These are phyloP conservation scores for Claviceps pazoutovae DNA, from an alignment of 2,329 filamentous ascomycete genomes.

Conservation along the genomic window DNA sequence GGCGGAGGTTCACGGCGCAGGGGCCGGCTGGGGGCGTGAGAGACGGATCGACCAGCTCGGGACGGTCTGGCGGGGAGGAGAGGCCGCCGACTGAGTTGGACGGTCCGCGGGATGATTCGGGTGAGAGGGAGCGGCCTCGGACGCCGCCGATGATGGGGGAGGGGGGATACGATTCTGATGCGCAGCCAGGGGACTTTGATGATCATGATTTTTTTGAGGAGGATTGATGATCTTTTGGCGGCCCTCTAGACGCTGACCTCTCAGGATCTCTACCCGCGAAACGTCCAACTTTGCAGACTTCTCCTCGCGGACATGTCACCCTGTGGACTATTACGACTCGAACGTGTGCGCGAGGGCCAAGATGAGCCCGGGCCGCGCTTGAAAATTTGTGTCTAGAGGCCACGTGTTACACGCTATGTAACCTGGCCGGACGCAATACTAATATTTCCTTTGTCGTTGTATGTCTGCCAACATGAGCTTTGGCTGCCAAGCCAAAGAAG, in stretches of 20 bases:
- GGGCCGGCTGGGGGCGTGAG: conserved; percentile 13
- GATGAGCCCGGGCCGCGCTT: too few relatives aligned
- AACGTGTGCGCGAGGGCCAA: too few relatives aligned
- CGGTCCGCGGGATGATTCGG: conserved; percentile 11
- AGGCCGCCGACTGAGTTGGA: conserved; percentile 19
- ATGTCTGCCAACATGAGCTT: conserved; percentile 1
- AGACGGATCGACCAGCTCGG: conserved; percentile 18
- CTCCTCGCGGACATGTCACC: too few relatives aligned
- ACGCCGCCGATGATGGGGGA: conserved; percentile 50
- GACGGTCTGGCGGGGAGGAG: conserved; percentile 19
- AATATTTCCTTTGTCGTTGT: conserved; percentile 3
- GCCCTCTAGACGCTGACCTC: too few relatives aligned
- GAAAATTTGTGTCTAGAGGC: too few relatives aligned
- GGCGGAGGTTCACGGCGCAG: conserved; percentile 41
- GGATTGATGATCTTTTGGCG: conserved; percentile 16
- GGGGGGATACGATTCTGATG: conserved; percentile 47
- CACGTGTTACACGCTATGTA: neutral
- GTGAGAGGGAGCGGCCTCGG: conserved; percentile 28
- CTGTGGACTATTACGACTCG: too few relatives aligned
- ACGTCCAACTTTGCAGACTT: too few relatives aligned
- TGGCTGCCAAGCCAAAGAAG: neutral
- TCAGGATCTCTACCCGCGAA: neutral
- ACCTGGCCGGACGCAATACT: neutral
- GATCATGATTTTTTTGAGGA: conserved; percentile 46
- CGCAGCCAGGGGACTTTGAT: conserved; percentile 43